Evolutionary conservation across 176 grass and related monocot species (phyloP).

Genomic region (Avena atlantica): DNA sequence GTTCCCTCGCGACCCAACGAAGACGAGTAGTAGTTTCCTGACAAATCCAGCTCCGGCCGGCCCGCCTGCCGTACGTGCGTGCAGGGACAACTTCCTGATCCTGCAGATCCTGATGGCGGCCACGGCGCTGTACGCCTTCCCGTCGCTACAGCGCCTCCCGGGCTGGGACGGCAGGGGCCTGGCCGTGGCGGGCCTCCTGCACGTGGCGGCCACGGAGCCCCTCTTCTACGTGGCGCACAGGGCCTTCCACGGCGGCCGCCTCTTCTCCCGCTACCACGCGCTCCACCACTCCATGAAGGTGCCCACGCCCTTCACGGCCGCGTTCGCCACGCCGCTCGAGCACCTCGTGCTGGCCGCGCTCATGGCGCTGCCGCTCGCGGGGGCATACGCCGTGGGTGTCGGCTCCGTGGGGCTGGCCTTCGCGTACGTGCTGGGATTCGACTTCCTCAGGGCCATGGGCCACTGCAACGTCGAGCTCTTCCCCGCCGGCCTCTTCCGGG

Average conservation of each 20-base stretch:
- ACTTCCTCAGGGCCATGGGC: constrained; percentile 80
- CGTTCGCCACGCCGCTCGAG: constrained; percentile 80
- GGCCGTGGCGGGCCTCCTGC: constrained; percentile 44
- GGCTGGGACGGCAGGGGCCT: constrained; percentile 56
- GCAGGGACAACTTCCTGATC: constrained; percentile 98
- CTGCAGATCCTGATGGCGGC: constrained; percentile 60
- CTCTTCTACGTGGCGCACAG: constrained; percentile 68
- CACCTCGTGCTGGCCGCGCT: constrained; percentile 43
- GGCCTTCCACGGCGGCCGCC: constrained; percentile 55
- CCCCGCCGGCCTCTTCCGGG: constrained; percentile 47
- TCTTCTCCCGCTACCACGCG: constrained; percentile 72
- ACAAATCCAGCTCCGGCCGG: background rate
- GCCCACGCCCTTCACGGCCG: constrained; percentile 81
- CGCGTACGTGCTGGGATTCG: constrained; percentile 65
- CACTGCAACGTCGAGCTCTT: constrained; percentile 89
- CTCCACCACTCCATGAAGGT: constrained; percentile 74
- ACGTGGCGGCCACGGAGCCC: constrained; percentile 70
- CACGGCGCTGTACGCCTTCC: constrained; percentile 56
- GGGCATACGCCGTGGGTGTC: constrained; percentile 44
- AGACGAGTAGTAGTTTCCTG: background rate
- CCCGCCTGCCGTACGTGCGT: too few relatives aligned
- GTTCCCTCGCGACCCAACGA: too few relatives aligned
- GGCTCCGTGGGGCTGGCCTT: constrained; percentile 64
- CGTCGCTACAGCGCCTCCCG: constrained; percentile 64
- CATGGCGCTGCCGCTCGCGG: constrained; percentile 61